Percentiles rank a stretch among this genome's conserved stretches.
These are phyloP conservation scores for Cyberlindnera americana DNA, from an alignment of 805 yeast species.

Conservation along the genomic window DNA sequence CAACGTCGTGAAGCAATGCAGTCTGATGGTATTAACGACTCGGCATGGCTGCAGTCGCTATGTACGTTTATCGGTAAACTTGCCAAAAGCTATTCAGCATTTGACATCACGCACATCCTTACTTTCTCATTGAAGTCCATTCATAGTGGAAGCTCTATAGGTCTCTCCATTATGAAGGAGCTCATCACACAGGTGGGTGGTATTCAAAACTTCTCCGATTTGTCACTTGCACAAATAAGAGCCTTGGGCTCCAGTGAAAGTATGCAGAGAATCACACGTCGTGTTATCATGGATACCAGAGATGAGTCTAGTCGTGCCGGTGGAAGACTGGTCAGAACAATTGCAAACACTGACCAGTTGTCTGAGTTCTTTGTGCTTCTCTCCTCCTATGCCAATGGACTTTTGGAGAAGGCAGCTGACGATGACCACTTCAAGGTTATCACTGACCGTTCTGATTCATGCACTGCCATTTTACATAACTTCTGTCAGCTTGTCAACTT, in stretches of 20 bases:
- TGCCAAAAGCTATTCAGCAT: conserved; percentile 46
- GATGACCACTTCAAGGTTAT: conserved; percentile 63
- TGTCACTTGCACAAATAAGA: conserved; percentile 61
- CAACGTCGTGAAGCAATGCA: conserved; percentile 66
- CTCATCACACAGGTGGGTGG: conserved; percentile 76
- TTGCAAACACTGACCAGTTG: conserved; percentile 42
- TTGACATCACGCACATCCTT: conserved; percentile 63
- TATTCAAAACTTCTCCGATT: conserved; percentile 61
- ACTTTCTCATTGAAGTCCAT: conserved; percentile 59
- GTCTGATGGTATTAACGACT: conserved; percentile 73
- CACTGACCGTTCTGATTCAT: conserved; percentile 69
- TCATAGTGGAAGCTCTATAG: conserved; percentile 54
- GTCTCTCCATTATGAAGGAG: conserved; percentile 63
- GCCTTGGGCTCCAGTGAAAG: conserved; percentile 61
- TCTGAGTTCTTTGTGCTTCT: conserved; percentile 68
- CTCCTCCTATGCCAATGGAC: conserved; percentile 42
- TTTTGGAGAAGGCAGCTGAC: conserved; percentile 32
- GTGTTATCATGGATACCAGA: conserved; percentile 51
- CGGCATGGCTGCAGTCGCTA: conserved; percentile 83
- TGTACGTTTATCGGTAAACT: conserved; percentile 76
- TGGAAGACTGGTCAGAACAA: conserved; percentile 41
- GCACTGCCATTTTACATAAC: conserved; percentile 62
- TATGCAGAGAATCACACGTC: conserved; percentile 52
- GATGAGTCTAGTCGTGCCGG: conserved; percentile 46
- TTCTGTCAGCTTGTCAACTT: conserved; percentile 56